phyloP scores from a whole-genome alignment of 2,329 filamentous ascomycete genomes.

The Tolypocladium paradoxum region DNA sequence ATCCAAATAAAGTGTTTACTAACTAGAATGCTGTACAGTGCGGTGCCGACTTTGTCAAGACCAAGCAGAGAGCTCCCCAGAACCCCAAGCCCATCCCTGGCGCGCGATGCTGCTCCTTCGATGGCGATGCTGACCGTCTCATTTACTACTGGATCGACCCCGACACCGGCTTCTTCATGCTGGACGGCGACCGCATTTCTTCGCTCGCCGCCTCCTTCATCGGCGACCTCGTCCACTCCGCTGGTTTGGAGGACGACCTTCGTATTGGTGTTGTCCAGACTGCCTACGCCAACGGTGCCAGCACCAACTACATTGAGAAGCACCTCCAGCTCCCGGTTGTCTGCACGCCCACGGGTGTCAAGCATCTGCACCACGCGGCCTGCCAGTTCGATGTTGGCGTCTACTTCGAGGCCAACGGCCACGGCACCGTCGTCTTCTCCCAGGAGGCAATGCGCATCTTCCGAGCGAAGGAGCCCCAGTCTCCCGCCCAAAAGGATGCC shows the following conservation, averaged over 20 bases:
- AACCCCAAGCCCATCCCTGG: conserved; percentile 66
- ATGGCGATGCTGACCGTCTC: conserved; percentile 90
- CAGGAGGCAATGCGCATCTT: conserved; percentile 71
- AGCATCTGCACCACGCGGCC: conserved; percentile 95
- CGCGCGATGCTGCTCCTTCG: conserved; percentile 78
- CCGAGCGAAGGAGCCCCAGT: conserved; percentile 70
- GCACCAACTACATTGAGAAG: conserved; percentile 84
- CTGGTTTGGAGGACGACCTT: conserved; percentile 67
- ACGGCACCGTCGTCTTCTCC: conserved; percentile 93
- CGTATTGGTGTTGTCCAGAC: conserved; percentile 95
- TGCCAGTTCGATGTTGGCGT: conserved; percentile 90
- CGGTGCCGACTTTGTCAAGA: conserved; percentile 96
- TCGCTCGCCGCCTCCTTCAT: conserved; percentile 91
- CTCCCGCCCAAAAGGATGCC: conserved; percentile 82
- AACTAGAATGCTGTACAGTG: conserved; percentile 40
- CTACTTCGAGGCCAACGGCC: conserved; percentile 97
- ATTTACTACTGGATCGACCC: conserved; percentile 90
- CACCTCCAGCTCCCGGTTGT: conserved; percentile 81
- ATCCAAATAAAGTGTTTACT: background rate
- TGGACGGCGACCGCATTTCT: conserved; percentile 94
- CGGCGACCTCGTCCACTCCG: conserved; percentile 71
- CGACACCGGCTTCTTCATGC: conserved; percentile 74
- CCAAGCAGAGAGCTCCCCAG: conserved; percentile 81
- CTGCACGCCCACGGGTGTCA: conserved; percentile 91
- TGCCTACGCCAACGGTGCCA: conserved; percentile 92